Conservation (phyloP, 257 asterid genomes). For the Jasminum sambac region DNA sequence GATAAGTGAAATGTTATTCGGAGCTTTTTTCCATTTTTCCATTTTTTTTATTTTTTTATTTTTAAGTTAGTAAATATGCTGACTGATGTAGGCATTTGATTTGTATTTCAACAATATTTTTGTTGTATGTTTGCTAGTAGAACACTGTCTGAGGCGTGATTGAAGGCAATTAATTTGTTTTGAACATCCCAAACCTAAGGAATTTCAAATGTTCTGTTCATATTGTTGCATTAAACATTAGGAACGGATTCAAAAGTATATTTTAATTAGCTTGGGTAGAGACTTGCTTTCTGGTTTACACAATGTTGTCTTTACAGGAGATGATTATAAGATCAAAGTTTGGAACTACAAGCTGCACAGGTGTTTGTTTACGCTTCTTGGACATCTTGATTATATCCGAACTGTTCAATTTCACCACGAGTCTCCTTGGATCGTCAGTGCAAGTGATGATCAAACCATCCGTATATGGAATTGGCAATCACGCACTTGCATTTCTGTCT, state of each 20-base stretch:
- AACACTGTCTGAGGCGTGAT: constrained; percentile 4
- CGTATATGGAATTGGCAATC: constrained; percentile 66
- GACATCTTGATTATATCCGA: constrained; percentile 60
- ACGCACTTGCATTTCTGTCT: constrained; percentile 53
- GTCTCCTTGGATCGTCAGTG: constrained; percentile 55
- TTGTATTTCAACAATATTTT: neutral
- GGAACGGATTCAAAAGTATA: neutral
- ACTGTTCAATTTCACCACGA: constrained; percentile 64
- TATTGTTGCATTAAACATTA: neutral
- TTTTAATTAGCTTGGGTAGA: neutral
- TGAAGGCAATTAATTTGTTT: constrained; percentile 2
- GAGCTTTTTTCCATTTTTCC: too few species aligned
- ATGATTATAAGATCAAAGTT: constrained; percentile 57
- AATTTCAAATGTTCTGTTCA: neutral
- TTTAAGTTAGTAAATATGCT: neutral
- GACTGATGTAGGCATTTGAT: neutral
- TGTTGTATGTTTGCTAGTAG: constrained; percentile 3
- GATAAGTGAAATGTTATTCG: neutral
- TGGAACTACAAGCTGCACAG: constrained; percentile 62
- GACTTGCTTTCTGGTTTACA: neutral
- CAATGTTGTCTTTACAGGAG: constrained; percentile 36
- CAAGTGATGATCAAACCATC: constrained; percentile 59
- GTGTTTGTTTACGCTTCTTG: constrained; percentile 54
- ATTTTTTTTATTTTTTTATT: too few species aligned
- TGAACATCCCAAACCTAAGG: neutral